Evolutionary conservation across 768 basidiomycete species (phyloP), one percentile per base, ranked within the genome.

Genomic region (Mycena alexandri): DNA sequence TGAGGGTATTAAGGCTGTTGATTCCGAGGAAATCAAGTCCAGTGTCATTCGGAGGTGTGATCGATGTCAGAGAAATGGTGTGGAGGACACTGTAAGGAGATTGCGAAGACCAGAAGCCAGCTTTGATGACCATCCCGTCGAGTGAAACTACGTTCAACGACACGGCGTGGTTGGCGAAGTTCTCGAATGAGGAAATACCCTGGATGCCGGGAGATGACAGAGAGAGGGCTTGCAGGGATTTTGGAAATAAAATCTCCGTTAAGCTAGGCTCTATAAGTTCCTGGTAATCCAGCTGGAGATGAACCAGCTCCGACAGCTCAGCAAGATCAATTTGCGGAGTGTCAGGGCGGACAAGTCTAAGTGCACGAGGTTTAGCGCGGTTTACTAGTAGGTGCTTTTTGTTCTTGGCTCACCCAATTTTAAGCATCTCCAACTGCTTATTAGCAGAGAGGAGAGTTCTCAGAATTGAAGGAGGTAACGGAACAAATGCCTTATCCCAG

Each of bases 291-390:
- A 51, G 14, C 25, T 29, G 24, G 25, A 51, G 48, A 11, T 51
- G 9, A 14, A 5, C 25, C 11, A 51, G 24, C 48, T 51, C 24
- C 2, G 48, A 25, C 48, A 51, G 25, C 16, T 11, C 48, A 25
- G 48, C 48, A 21, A 51, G 48, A 12, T 51, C 48, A 29, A 51
- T 51, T 21, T 29, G 48, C 24, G 48, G 48, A 25, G 25, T 38
- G 2, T 38, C 38, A 10, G 38, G 38, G 14, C 14, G 10, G 48
- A 51, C 25, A 51, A 25, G 48, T 25, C 25, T 14, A 6, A 13
- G 24, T 29, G 11, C 38, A 38, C 38, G 14, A 38, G 29, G 11
- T 38, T 38, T 38, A 38, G 38, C 38, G 14, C 2, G 38, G 38
- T 38, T 38, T 9, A 11, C 38, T 38, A 9, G 38, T 6, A 29